Base-by-base conservation (phyloP, 768 basidiomycete species). In the Lactarius sp. region DNA sequence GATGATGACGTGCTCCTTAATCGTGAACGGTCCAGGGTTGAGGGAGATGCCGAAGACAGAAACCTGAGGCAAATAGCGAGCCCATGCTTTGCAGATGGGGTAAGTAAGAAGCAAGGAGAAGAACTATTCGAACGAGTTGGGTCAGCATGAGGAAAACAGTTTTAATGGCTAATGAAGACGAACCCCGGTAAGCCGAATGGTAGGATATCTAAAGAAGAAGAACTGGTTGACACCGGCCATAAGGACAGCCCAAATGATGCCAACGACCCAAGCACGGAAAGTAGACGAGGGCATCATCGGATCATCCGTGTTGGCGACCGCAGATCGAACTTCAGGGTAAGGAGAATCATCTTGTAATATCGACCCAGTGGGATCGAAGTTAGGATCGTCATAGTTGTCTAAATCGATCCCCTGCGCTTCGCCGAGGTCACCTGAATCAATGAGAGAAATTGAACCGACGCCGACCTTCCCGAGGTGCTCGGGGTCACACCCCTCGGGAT, bases 21-120 rank as follows among this genome's bases (percentile, higher is more conserved):
- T 83, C 2, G 81, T 80, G 76, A 88, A 91, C 3, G 81, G 85
- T 20, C 89, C 88, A 16, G 85, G 85, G 67, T 87, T 87, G 52
- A 87, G 68, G 3, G 75, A 69, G 7, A 78, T 41, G 9, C 85
- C 85, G 46, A 85, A 78, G 20, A 86, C 72, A 61, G 75, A 80
- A 73, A 80, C 71, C 63, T 80, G 78, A 22, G 85, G 85, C 36
- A 87, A 39, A 41, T 80, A 62, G 33, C 74, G 72, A 8, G 83
- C 46, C 46, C 46, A 47, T 12, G n/a, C 7, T 9, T 22, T 47
- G 22, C 22, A 27, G 22, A 27, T 27, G 2, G 22, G 22, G 22
- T 27, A 27, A 27, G 22, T 27, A 27, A 27, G 22, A 27, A 27
- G 22, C 22, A 27, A 27, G 22, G 22, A 27, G 22, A 27, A 27